Conservation (phyloP, 495 filamentous ascomycete species). For the Hypoxylon lienhwacheense region DNA sequence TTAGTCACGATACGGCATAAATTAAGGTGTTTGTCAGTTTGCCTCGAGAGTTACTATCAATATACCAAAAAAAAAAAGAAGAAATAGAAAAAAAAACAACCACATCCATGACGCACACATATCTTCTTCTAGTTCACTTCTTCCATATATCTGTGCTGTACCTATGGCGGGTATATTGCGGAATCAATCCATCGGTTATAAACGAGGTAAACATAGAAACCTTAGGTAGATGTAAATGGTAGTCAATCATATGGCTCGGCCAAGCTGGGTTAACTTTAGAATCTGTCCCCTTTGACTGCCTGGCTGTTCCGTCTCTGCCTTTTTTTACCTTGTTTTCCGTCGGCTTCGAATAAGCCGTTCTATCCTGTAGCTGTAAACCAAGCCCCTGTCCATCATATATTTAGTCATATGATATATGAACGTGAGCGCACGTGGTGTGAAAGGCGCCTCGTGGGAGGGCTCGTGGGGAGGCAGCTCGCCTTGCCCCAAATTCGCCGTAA, state of each 20-base stretch:
- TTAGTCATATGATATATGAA: constrained; percentile 7
- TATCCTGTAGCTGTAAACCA: constrained; percentile 3
- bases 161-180: constrained; percentile 32
- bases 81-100: constrained; percentile 12
- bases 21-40: too few relatives aligned
- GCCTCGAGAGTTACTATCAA: neutral
- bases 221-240: too few relatives aligned
- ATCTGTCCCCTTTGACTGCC: constrained; percentile 8
- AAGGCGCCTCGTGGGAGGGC: constrained; percentile 1
- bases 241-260: constrained; percentile 11
- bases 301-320: too few relatives aligned
- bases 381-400: constrained; percentile 1
- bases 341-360: constrained; percentile 11
- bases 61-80: neutral
- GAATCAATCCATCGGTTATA: constrained; percentile 31
- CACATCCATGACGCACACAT: constrained; percentile 24
- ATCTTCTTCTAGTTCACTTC: constrained; percentile 31
- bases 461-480: constrained; percentile 7
- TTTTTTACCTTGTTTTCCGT: constrained; percentile 24
- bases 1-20: too few relatives aligned
- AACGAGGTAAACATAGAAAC: constrained; percentile 25
- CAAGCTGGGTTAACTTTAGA: constrained; percentile 9
- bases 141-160: constrained; percentile 25
- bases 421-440: constrained; percentile 9
- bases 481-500: constrained; percentile 2